Percentiles rank a stretch among this genome's conserved stretches.
Conservation (phyloP, 2,329 filamentous ascomycete species). For the Coniella vitis region DNA sequence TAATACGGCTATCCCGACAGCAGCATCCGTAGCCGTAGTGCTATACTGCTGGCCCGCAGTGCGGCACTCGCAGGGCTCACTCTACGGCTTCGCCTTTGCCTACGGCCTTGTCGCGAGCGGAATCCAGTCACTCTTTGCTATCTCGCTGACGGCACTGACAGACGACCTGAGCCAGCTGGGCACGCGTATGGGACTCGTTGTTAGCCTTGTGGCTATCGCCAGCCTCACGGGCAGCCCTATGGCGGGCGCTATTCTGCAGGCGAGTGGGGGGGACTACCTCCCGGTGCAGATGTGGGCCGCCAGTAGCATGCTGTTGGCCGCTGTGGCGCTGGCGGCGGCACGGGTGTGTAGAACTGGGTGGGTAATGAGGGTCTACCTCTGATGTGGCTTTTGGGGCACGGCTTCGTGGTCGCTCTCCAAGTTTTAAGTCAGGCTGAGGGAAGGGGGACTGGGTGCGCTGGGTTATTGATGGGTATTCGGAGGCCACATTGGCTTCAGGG, state of each 20-base stretch:
- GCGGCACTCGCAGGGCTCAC: constrained; percentile 24
- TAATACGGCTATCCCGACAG: constrained; percentile 31
- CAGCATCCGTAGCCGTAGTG: constrained; percentile 27
- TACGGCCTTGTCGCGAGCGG: constrained; percentile 42
- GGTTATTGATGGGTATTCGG: too few species aligned
- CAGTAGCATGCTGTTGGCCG: constrained; percentile 19
- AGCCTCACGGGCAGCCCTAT: constrained; percentile 32
- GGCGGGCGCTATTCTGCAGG: constrained; percentile 29
- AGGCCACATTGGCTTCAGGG: too few species aligned
- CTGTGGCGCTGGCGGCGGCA: neutral
- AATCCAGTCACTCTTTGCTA: constrained; percentile 35
- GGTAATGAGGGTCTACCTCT: neutral
- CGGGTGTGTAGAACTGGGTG: neutral
- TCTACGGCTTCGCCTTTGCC: constrained; percentile 35
- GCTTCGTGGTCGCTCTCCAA: too few species aligned
- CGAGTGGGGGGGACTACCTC: constrained; percentile 21
- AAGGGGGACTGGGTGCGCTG: too few species aligned
- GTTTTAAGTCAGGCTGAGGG: too few species aligned
- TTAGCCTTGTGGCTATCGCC: constrained; percentile 29
- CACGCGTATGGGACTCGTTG: constrained; percentile 39
- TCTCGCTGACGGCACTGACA: constrained; percentile 35
- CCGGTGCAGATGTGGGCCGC: constrained; percentile 25
- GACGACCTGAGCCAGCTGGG: constrained; percentile 33
- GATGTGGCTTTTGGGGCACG: too few species aligned
- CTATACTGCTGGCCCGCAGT: constrained; percentile 37